phyloP scores from a whole-genome alignment of 129 eudicot genomes.

The Artemisia annua region DNA sequence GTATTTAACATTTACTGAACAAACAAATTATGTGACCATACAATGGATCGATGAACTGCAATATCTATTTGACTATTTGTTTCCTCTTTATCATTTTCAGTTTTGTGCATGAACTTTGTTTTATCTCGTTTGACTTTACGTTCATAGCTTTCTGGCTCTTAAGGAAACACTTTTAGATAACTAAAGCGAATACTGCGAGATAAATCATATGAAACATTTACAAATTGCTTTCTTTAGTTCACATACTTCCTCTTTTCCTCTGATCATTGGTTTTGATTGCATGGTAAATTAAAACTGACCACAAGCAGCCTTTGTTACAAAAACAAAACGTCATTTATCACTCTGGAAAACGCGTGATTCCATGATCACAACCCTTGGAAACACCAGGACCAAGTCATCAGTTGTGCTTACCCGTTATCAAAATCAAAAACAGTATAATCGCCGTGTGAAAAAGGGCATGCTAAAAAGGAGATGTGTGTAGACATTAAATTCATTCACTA shows the following conservation, averaged over 20 bases:
- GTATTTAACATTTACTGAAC: too few relatives aligned
- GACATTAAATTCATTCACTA: background rate
- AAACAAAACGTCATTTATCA: background rate
- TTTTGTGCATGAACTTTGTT: too few relatives aligned
- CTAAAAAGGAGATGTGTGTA: background rate
- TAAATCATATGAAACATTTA: background rate
- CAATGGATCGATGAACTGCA: too few relatives aligned
- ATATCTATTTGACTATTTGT: too few relatives aligned
- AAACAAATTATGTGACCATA: too few relatives aligned
- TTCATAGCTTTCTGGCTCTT: too few relatives aligned
- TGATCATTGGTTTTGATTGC: background rate
- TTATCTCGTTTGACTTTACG: too few relatives aligned
- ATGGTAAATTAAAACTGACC: background rate
- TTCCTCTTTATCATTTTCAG: too few relatives aligned
- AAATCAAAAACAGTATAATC: background rate
- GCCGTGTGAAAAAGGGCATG: constrained; percentile 16
- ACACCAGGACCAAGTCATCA: background rate
- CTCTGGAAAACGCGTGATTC: background rate
- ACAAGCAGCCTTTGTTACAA: background rate
- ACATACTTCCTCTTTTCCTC: background rate
- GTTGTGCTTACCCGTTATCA: background rate
- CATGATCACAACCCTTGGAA: background rate
- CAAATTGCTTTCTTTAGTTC: background rate
- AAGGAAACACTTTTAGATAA: background rate
- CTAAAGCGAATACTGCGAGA: background rate